phyloP scores from a whole-genome alignment of 2,329 filamentous ascomycete species.

The Macroventuria anomochaeta region DNA sequence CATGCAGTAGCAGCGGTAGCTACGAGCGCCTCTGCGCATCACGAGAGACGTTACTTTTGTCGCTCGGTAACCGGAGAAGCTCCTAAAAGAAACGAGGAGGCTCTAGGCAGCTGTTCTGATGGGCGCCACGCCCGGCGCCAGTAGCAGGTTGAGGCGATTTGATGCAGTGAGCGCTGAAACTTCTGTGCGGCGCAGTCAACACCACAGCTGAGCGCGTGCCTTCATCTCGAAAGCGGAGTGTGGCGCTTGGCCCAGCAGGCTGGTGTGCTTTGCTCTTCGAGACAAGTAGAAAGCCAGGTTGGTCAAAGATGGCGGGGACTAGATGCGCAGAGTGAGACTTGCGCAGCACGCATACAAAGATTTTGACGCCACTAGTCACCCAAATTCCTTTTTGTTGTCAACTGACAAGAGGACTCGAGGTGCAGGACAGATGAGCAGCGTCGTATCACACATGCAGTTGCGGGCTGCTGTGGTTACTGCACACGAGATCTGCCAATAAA shows the following conservation, averaged over 20 bases:
- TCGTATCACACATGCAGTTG: conserved; percentile 3
- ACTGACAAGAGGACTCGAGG: neutral
- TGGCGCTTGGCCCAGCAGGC: conserved; percentile 1
- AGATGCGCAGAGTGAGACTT: conserved; percentile 7
- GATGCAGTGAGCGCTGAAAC: conserved; percentile 4
- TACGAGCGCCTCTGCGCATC: neutral
- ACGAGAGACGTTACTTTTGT: conserved; percentile 4
- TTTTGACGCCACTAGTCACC: conserved; percentile 1
- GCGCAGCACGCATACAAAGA: conserved; percentile 8
- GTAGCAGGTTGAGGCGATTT: conserved; percentile 7
- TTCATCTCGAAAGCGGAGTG: neutral
- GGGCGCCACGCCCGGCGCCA: conserved; percentile 9
- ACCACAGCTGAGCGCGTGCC: conserved; percentile 10
- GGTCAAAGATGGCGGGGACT: neutral
- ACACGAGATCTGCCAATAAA: conserved; percentile 13
- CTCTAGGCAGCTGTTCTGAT: conserved; percentile 5
- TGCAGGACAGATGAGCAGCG: neutral
- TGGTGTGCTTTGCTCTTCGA: conserved; percentile 4
- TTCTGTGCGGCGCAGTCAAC: conserved; percentile 6
- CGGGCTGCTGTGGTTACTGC: conserved; percentile 10
- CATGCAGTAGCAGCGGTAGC: neutral
- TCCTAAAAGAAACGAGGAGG: neutral
- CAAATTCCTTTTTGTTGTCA: neutral
- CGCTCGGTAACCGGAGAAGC: neutral
- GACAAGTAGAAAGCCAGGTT: conserved; percentile 1